A percentile compares a stretch with the other conserved stretches of the same genome.
Conservation (phyloP, 345 rosid genomes). For the Litchi chinensis region DNA sequence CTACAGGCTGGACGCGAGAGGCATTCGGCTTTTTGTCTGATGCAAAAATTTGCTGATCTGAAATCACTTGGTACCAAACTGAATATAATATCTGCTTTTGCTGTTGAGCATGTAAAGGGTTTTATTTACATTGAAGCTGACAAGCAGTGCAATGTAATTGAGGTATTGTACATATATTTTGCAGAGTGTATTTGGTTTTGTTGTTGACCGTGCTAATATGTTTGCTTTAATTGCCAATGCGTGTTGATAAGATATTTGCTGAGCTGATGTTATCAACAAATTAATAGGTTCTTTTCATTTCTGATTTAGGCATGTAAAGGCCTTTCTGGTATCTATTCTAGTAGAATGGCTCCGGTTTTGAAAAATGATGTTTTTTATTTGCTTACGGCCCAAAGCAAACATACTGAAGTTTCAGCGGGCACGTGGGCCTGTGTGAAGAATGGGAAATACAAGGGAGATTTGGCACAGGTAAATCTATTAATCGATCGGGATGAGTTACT, state of each 20-base stretch:
- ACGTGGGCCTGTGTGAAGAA: slow-evolving; percentile 87
- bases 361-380: slow-evolving; percentile 64
- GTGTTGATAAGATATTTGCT: slow-evolving; percentile 16
- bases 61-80: slow-evolving; percentile 58
- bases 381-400: slow-evolving; percentile 56
- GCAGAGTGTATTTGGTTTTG: slow-evolving; percentile 2
- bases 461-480: slow-evolving; percentile 62
- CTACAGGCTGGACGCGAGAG: slow-evolving; percentile 82
- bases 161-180: slow-evolving; percentile 51
- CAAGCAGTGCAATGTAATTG: slow-evolving; percentile 61
- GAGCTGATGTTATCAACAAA: slow-evolving; percentile 4
- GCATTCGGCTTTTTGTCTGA: slow-evolving; percentile 80
- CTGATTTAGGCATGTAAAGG: slow-evolving; percentile 72
- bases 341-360: slow-evolving; percentile 63
- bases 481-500: slow-evolving; percentile 10
- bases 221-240: neutral
- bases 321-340: slow-evolving; percentile 61
- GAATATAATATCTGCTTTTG: slow-evolving; percentile 70
- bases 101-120: slow-evolving; percentile 79
- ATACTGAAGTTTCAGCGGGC: slow-evolving; percentile 54
- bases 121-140: slow-evolving; percentile 80
- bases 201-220: neutral
- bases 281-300: slow-evolving; percentile 18
- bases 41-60: slow-evolving; percentile 92
- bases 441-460: slow-evolving; percentile 96